Percentiles rank a stretch among this genome's conserved stretches.
Evolutionary conservation across 352 stramenopile species (phyloP).

Genomic region (Phytophthora citrophthora): DNA sequence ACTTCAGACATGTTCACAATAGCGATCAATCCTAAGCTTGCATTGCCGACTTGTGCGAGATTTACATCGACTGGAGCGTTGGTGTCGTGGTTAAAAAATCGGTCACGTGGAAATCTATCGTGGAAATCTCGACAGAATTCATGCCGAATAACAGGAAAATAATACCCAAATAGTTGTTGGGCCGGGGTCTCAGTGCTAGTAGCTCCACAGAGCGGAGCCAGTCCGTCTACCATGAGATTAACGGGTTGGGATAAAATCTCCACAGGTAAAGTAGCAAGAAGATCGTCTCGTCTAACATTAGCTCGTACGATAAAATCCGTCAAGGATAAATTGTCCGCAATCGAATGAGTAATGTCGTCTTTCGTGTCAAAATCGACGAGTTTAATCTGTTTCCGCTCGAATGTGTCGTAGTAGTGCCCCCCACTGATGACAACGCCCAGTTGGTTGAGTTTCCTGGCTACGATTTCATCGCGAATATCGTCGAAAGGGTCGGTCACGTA

Average conservation of each 20-base stretch:
- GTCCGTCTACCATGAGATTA: conserved; percentile 42
- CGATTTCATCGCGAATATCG: conserved; percentile 28
- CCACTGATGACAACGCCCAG: conserved; percentile 32
- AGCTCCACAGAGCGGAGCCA: conserved; percentile 35
- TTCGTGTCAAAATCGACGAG: conserved; percentile 22
- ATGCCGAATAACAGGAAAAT: conserved; percentile 28
- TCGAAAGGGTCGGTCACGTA: conserved; percentile 35
- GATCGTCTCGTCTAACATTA: conserved; percentile 20
- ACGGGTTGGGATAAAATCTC: conserved; percentile 17
- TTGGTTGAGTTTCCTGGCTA: conserved; percentile 27
- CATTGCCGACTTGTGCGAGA: conserved; percentile 29
- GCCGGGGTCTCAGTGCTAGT: conserved; percentile 14
- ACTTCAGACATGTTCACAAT: conserved; percentile 35
- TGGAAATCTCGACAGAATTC: conserved; percentile 36
- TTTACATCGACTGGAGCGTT: conserved; percentile 21
- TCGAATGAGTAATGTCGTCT: conserved; percentile 5
- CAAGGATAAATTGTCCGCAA: conserved; percentile 8
- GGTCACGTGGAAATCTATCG: conserved; percentile 21
- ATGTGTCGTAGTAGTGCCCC: conserved; percentile 29
- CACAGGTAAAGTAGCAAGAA: conserved; percentile 6
- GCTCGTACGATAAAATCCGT: conserved; percentile 27
- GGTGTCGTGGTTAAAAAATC: conserved; percentile 28
- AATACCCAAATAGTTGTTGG: conserved; percentile 31
- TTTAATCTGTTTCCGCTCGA: conserved; percentile 8
- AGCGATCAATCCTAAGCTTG: conserved; percentile 26